Percentiles rank a stretch among this genome's conserved stretches.
Evolutionary conservation across 192 early-diverging fungal genomes (phyloP).

Genomic region (Coemansia sp.): DNA sequence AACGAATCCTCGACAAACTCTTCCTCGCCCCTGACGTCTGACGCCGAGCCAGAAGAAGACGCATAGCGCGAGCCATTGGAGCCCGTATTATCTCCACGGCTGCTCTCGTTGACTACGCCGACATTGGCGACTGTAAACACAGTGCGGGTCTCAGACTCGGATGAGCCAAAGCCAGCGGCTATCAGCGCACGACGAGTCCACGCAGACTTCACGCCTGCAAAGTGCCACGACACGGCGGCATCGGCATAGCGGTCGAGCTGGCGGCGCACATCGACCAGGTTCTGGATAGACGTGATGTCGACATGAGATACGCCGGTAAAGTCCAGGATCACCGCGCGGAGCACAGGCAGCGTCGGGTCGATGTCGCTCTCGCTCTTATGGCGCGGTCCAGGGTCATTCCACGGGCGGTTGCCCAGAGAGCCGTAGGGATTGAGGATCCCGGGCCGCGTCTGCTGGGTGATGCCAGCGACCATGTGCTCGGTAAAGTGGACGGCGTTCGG

Average conservation of each 20-base stretch:
- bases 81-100: neutral
- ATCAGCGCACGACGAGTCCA: conserved; percentile 46
- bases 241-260: conserved; percentile 61
- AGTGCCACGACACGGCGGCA: conserved; percentile 56
- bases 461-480: conserved; percentile 55
- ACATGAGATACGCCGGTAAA: conserved; percentile 76
- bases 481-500: conserved; percentile 56
- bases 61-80: neutral
- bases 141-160: conserved; percentile 17
- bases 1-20: conserved; percentile 3
- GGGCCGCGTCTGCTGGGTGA: conserved; percentile 49
- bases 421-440: conserved; percentile 53
- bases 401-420: conserved; percentile 55
- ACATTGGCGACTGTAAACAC: conserved; percentile 51
- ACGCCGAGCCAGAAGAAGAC: neutral
- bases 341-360: conserved; percentile 45
- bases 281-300: conserved; percentile 80
- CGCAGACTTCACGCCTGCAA: conserved; percentile 51
- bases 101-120: conserved; percentile 23
- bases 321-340: conserved; percentile 80
- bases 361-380: conserved; percentile 51
- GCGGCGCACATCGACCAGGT: conserved; percentile 66
- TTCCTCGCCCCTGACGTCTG: neutral
- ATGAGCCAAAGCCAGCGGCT: conserved; percentile 50
- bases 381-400: conserved; percentile 60